These are phyloP conservation scores for Hirsutella minnesotensis DNA, from an alignment of 2,329 filamentous ascomycete genomes.

Conservation along the genomic window DNA sequence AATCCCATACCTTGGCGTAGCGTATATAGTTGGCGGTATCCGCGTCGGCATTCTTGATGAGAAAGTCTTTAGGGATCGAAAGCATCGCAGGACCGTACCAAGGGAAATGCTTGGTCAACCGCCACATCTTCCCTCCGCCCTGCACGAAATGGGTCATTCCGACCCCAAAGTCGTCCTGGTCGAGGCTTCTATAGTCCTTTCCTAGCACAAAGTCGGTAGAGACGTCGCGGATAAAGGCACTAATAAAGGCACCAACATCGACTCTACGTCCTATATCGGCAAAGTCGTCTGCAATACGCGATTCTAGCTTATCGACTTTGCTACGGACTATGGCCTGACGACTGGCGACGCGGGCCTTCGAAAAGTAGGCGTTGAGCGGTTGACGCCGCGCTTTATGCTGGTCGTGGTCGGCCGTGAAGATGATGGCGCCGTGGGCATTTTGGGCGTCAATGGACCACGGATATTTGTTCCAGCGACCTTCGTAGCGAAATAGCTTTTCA, in stretches of 20 bases:
- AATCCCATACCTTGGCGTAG: not conserved
- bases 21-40: not conserved
- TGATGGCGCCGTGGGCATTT: slow-evolving; percentile 1
- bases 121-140: not conserved
- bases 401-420: slow-evolving; percentile 9
- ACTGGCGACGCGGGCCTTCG: not conserved
- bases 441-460: not conserved
- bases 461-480: slow-evolving; percentile 2
- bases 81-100: not conserved
- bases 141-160: not conserved
- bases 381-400: slow-evolving; percentile 7
- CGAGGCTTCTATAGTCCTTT: not conserved
- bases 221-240: not conserved
- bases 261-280: not conserved
- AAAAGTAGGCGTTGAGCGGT: not conserved
- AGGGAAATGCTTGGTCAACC: not conserved
- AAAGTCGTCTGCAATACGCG: not conserved
- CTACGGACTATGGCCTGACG: not conserved
- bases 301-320: not conserved
- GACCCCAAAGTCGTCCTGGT: not conserved
- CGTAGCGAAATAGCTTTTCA: slow-evolving; percentile 9
- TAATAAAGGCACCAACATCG: not conserved
- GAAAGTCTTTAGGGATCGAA: not conserved
- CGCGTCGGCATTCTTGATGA: not conserved
- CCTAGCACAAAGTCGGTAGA: not conserved